Evolutionary conservation across 345 rosid genomes (phyloP), one percentile per base, ranked within the genome.

Genomic region (Salix dunnii): DNA sequence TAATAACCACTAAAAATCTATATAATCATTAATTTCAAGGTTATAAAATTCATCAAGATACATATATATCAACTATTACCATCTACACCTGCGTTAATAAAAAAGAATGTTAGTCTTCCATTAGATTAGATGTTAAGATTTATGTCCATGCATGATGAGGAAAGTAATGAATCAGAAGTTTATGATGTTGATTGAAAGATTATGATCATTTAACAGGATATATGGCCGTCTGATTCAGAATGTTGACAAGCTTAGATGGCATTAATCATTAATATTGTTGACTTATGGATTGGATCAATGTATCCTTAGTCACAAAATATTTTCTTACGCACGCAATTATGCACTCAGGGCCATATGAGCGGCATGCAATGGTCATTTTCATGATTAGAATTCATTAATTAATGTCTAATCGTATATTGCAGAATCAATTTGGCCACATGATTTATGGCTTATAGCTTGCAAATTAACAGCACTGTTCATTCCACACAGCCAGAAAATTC

Each of bases 171-270:
- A 17, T 60, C 4, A 53, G 27, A 53, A 7, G 61, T 13, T 58
- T 23, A 23, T n/a, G 60, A 64, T 30, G 66, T n/a, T 66, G 67
- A 68, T 68, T 51, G 72, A 67, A 67, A 67, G 58, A 48, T 67
- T 55, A 68, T 55, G 73, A 68, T 68, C 3, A 46, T 21, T 31
- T 49, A 65, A 61, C 71, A 66, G 27, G 40, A 53, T 35, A 35
- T 35, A 35, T 49, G 63, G 73, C 38, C 55, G 55, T 76, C 72
- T 23, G 31, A 76, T 58, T 49, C 69, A 28, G 58, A n/a, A 46
- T 74, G 77, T 74, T 74, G 77, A 65, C 42, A 46, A 33, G 33
- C 17, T 33, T 65, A 65, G 9, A 58, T 28, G 79, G 21, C 43
- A 36, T 3, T 60, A 55, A 58, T 68, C 73, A 68, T 55, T 67